A percentile compares a stretch with the other conserved stretches of the same genome.
phyloP scores from a whole-genome alignment of 1,139 yeast genomes.

The Spathaspora sp. region DNA sequence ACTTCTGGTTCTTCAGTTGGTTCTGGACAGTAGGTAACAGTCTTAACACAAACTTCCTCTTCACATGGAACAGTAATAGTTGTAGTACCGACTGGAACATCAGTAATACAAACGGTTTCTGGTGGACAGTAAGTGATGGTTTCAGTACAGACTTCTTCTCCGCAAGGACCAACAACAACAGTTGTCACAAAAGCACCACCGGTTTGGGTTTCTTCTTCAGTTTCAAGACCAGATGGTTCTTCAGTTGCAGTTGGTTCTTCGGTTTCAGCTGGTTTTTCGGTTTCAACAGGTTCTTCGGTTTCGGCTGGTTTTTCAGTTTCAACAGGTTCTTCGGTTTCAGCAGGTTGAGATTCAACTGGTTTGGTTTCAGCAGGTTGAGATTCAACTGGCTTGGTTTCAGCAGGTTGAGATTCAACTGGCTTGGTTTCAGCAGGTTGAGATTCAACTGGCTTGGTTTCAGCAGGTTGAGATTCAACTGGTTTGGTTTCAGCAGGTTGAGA shows the following conservation, averaged over 20 bases:
- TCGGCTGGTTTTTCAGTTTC: no score
- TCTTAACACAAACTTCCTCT: background rate
- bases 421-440: background rate
- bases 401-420: no score
- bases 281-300: no score
- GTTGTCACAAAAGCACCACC: background rate
- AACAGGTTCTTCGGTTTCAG: no score
- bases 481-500: background rate
- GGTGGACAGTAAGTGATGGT: background rate
- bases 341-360: no score
- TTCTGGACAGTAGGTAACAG: background rate
- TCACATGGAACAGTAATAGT: background rate
- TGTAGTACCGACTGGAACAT: background rate
- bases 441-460: background rate
- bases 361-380: no score
- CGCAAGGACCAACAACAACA: background rate
- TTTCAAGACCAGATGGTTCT: no score
- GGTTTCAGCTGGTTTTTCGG: no score
- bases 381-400: no score
- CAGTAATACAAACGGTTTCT: background rate
- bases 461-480: background rate
- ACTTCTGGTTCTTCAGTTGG: background rate
- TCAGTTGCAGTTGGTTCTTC: no score
- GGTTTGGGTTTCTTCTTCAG: background rate
- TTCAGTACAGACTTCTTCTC: background rate